Percentiles rank a stretch among this genome's conserved stretches.
These are phyloP conservation scores for Mrakia blollopis DNA, from an alignment of 768 basidiomycete genomes.

Conservation along the genomic window DNA sequence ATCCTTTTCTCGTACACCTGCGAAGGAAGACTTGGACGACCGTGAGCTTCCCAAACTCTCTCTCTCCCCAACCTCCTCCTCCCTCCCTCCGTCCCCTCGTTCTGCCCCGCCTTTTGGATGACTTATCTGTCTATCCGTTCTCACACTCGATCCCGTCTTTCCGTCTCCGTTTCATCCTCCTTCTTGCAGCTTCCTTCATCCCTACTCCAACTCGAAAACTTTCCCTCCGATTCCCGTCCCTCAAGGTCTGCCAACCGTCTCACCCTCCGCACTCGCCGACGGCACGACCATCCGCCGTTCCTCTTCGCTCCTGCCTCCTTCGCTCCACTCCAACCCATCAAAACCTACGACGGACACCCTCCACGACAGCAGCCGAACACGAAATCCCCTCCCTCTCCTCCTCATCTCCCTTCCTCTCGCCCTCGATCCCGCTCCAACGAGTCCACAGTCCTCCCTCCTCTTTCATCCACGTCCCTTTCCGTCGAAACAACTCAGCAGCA, in stretches of 20 bases:
- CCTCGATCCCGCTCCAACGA: not conserved
- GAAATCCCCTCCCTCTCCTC: not conserved
- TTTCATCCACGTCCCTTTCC: not conserved
- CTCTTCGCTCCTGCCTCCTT: not conserved
- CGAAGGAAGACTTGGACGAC: not conserved
- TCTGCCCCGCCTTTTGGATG: not conserved
- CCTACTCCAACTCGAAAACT: not conserved
- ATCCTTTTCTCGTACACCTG: not conserved
- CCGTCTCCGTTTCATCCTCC: not conserved
- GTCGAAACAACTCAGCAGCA: not conserved
- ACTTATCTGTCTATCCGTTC: not conserved
- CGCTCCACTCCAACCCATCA: not conserved
- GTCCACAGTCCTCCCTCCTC: not conserved
- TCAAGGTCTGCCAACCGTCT: not conserved
- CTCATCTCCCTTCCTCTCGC: not conserved
- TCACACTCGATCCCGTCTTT: not conserved
- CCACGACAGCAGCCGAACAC: not conserved
- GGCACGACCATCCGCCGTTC: not conserved
- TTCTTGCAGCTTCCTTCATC: constrained; percentile 1
- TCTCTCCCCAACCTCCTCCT: not conserved
- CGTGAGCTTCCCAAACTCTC: not conserved
- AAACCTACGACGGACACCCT: not conserved
- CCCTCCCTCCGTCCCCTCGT: not conserved
- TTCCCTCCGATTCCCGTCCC: not conserved
- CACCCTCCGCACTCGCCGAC: not conserved